A percentile compares a stretch with the other conserved stretches of the same genome.
Evolutionary conservation across 768 basidiomycete species (phyloP).

Genomic region (Suillus subluteus): DNA sequence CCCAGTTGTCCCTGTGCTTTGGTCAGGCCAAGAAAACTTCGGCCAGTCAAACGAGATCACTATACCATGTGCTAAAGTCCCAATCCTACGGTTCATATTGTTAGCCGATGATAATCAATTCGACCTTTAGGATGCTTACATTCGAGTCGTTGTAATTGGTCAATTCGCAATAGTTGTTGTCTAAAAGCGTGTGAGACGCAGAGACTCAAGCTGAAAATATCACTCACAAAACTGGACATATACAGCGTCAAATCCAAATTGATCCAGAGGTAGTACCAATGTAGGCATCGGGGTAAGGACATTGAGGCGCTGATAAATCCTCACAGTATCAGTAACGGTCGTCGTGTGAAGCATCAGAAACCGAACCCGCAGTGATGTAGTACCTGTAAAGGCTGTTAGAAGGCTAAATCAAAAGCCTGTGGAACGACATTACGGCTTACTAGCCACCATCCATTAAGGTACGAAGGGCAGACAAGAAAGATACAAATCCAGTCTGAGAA

Average conservation of each 20-base stretch:
- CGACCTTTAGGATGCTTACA: slow-evolving; percentile 21
- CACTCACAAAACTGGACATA: slow-evolving; percentile 52
- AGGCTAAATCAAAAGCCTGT: neutral
- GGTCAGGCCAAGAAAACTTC: slow-evolving; percentile 2
- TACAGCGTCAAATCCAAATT: slow-evolving; percentile 49
- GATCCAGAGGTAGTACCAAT: slow-evolving; percentile 46
- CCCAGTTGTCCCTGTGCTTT: slow-evolving; percentile 50
- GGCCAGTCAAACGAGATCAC: neutral
- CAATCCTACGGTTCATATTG: slow-evolving; percentile 42
- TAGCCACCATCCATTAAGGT: slow-evolving; percentile 31
- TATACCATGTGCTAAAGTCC: slow-evolving; percentile 46
- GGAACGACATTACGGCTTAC: slow-evolving; percentile 28
- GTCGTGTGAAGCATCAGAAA: slow-evolving; percentile 1
- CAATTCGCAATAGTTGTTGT: slow-evolving; percentile 51
- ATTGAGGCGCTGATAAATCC: slow-evolving; percentile 40
- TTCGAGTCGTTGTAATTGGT: slow-evolving; percentile 46
- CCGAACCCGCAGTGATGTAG: slow-evolving; percentile 46
- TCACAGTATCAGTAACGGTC: slow-evolving; percentile 2
- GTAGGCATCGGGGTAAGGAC: slow-evolving; percentile 51
- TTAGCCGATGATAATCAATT: neutral
- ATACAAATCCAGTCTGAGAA: slow-evolving; percentile 28
- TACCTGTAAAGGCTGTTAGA: slow-evolving; percentile 33
- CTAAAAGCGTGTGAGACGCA: slow-evolving; percentile 23
- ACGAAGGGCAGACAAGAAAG: slow-evolving; percentile 34
- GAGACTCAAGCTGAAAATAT: neutral